A percentile compares a stretch with the other conserved stretches of the same genome.
These are phyloP conservation scores for Collybia sordida DNA, from an alignment of 768 basidiomycete species.

Conservation along the genomic window DNA sequence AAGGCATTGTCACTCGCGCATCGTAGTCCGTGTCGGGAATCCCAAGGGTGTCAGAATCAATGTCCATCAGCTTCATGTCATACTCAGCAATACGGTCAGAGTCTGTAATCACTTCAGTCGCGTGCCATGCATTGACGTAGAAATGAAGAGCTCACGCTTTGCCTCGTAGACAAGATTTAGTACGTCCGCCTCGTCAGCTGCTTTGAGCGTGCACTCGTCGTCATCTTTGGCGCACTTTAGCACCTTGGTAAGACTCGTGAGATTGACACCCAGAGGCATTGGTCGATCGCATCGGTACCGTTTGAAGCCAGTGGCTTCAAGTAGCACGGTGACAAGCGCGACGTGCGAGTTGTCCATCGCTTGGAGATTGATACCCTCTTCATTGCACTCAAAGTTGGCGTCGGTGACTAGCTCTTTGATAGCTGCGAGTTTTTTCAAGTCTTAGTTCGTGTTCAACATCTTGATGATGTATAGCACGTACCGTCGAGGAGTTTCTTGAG, in stretches of 20 bases:
- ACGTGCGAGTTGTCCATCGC: slow-evolving; percentile 99
- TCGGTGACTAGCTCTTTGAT: slow-evolving; percentile 98
- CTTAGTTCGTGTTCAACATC: neutral
- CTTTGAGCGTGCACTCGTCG: slow-evolving; percentile 88
- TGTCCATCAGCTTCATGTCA: slow-evolving; percentile 99
- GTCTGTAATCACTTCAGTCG: slow-evolving; percentile 41
- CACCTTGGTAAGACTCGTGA: slow-evolving; percentile 89
- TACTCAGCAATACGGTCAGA: slow-evolving; percentile 95
- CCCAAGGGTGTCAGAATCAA: slow-evolving; percentile 90
- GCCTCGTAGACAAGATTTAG: slow-evolving; percentile 90
- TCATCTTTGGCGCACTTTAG: slow-evolving; percentile 97
- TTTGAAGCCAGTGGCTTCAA: slow-evolving; percentile 78
- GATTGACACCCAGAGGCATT: slow-evolving; percentile 87
- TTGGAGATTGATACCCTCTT: slow-evolving; percentile 92
- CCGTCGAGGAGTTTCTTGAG: slow-evolving; percentile 94
- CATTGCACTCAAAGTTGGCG: slow-evolving; percentile 96
- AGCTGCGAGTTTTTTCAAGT: slow-evolving; percentile 45
- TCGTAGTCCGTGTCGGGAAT: slow-evolving; percentile 99
- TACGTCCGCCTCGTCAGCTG: slow-evolving; percentile 86
- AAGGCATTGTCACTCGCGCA: slow-evolving; percentile 84
- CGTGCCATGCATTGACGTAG: neutral
- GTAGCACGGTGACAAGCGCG: slow-evolving; percentile 88
- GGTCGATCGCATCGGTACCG: slow-evolving; percentile 93
- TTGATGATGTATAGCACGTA: slow-evolving; percentile 32
- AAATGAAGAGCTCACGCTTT: slow-evolving; percentile 55